These are phyloP conservation scores for Phycomyces nitens DNA, from an alignment of 192 early-diverging fungal species.

Conservation along the genomic window DNA sequence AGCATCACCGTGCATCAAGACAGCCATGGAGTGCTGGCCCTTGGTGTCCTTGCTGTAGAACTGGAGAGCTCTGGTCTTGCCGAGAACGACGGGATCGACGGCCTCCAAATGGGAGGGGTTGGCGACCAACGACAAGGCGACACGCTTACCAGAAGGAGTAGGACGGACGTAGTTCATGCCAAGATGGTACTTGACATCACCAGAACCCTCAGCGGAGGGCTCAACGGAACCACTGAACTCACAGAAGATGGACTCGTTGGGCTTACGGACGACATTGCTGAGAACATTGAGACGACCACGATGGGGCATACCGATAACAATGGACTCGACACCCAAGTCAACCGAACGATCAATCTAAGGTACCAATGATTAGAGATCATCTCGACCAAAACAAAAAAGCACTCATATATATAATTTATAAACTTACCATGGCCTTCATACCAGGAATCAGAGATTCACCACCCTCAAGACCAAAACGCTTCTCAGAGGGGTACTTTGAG, in stretches of 20 bases:
- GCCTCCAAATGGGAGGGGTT: conserved; percentile 99
- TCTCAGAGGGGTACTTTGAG: conserved; percentile 95
- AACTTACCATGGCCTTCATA: conserved; percentile 89
- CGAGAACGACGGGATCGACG: conserved; percentile 95
- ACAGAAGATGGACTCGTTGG: conserved; percentile 97
- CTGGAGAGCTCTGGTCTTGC: conserved; percentile 95
- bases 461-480: conserved; percentile 97
- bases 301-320: conserved; percentile 99
- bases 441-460: conserved; percentile 96
- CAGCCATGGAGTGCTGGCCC: conserved; percentile 81
- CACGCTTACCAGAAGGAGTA: conserved; percentile 94
- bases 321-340: conserved; percentile 91
- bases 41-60: conserved; percentile 88
- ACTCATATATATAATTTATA: no score
- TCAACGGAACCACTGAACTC: conserved; percentile 91
- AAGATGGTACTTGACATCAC: conserved; percentile 93
- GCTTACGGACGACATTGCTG: conserved; percentile 98
- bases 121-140: conserved; percentile 94
- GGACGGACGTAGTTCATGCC: conserved; percentile 96
- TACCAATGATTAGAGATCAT: no score
- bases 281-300: conserved; percentile 98
- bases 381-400: no score
- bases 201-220: conserved; percentile 90
- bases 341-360: conserved; percentile 95
- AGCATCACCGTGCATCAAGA: conserved; percentile 97